Percentiles rank a stretch among this genome's conserved stretches.
phyloP scores from a whole-genome alignment of 768 basidiomycete species.

The Russula vinacea region DNA sequence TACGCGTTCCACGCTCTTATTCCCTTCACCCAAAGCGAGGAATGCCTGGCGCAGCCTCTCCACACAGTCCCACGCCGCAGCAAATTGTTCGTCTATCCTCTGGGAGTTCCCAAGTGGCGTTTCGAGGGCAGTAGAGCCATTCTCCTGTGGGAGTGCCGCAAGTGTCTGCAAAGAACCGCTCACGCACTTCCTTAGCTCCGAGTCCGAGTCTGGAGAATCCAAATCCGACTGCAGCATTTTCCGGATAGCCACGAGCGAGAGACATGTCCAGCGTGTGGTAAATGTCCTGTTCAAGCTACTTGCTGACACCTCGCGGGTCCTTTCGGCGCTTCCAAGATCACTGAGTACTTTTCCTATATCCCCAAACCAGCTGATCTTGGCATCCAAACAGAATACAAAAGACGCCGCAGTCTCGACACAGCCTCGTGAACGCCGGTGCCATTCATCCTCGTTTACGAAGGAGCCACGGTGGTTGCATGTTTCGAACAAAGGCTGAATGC shows the following conservation, averaged over 20 bases:
- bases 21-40: background rate
- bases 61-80: constrained; percentile 13
- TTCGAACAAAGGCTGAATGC: constrained; percentile 18
- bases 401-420: constrained; percentile 13
- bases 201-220: too few species aligned
- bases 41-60: background rate
- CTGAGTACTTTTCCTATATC: constrained; percentile 16
- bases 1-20: background rate
- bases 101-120: constrained; percentile 1
- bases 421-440: constrained; percentile 8
- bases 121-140: background rate
- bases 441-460: constrained; percentile 8
- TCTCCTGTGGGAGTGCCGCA: background rate
- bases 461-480: constrained; percentile 10
- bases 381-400: constrained; percentile 17
- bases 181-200: background rate
- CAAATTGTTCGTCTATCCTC: constrained; percentile 17
- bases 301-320: background rate
- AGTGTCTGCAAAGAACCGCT: background rate
- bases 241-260: constrained; percentile 19
- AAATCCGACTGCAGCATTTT: constrained; percentile 8
- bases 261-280: constrained; percentile 24
- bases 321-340: constrained; percentile 14
- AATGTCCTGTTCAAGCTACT: constrained; percentile 18
- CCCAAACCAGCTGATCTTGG: constrained; percentile 13